These are phyloP conservation scores for Amylostereum areolatum DNA, from an alignment of 1,284 basidiomycete species.

Conservation along the genomic window DNA sequence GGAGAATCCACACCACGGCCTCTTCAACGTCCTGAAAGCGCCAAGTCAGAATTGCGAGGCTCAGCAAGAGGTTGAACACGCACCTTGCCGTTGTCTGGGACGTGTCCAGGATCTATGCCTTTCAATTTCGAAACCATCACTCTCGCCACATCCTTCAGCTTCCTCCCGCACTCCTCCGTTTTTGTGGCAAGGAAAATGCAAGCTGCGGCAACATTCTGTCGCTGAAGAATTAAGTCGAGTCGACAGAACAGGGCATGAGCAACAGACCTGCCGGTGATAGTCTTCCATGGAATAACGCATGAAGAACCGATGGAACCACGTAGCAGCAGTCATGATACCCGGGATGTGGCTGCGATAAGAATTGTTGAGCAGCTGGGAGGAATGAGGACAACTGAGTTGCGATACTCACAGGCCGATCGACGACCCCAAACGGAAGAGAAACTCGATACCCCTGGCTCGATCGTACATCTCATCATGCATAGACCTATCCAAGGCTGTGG, in stretches of 20 bases:
- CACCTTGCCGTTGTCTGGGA: conserved; percentile 59
- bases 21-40: conserved; percentile 60
- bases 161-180: conserved; percentile 83
- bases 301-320: conserved; percentile 92
- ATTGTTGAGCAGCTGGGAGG: conserved; percentile 13
- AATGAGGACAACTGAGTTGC: conserved; percentile 6
- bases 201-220: conserved; percentile 82
- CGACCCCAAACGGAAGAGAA: conserved; percentile 71
- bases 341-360: conserved; percentile 54
- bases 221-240: conserved; percentile 5
- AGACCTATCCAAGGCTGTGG: conserved; percentile 45
- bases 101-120: conserved; percentile 47
- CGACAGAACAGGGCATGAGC: conserved; percentile 5
- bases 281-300: conserved; percentile 88
- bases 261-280: conserved; percentile 67
- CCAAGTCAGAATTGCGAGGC: conserved; percentile 1
- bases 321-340: conserved; percentile 79
- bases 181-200: conserved; percentile 92
- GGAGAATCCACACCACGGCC: conserved; percentile 68
- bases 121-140: conserved; percentile 70
- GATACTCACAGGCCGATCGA: conserved; percentile 63
- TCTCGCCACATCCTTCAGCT: conserved; percentile 78
- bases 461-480: conserved; percentile 68
- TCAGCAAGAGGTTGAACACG: conserved; percentile 12
- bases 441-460: conserved; percentile 72